Conservation (phyloP, 140 eudicot genomes). For the Stevia rebaudiana region DNA sequence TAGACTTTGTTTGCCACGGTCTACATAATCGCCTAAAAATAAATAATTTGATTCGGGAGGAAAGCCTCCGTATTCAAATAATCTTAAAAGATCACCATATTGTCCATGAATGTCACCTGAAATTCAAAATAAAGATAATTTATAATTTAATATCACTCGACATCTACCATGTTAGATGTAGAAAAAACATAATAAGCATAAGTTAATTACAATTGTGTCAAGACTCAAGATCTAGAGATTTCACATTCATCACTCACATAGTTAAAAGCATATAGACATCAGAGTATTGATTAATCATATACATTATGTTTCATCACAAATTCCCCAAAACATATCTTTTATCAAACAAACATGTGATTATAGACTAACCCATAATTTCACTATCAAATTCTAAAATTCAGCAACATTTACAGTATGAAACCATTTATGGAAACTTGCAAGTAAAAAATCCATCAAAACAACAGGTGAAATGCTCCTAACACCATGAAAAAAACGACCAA, state of each 20-base stretch:
- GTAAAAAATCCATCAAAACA: constrained; percentile 6
- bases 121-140: neutral
- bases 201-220: neutral
- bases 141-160: constrained; percentile 1
- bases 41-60: constrained; percentile 48
- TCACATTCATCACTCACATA: neutral
- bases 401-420: neutral
- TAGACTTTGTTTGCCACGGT: constrained; percentile 47
- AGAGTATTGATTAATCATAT: neutral
- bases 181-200: neutral
- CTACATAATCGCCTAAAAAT: constrained; percentile 47
- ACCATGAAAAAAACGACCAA: neutral
- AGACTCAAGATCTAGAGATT: neutral
- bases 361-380: neutral
- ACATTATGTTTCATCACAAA: constrained; percentile 3
- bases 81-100: constrained; percentile 43
- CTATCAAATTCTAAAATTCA: constrained; percentile 5
- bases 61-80: constrained; percentile 47
- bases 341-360: neutral
- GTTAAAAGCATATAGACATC: constrained; percentile 4
- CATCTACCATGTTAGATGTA: neutral
- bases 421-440: neutral
- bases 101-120: constrained; percentile 55
- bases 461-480: neutral
- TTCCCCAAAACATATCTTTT: neutral